phyloP scores from a whole-genome alignment of 2,329 filamentous ascomycete genomes.

The Diatrype stigma region DNA sequence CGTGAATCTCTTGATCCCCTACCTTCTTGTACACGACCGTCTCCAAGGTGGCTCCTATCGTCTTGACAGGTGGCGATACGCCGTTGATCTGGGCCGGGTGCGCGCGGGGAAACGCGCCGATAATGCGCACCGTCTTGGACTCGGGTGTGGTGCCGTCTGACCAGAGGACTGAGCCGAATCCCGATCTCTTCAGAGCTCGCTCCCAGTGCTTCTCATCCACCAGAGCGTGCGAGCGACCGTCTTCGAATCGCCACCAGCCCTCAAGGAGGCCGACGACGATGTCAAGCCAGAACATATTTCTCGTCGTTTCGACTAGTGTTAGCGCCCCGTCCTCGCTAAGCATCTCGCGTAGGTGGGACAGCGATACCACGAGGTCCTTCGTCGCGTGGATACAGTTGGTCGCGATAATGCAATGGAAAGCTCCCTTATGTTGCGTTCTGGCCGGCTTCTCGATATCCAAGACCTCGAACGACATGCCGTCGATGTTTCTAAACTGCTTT shows the following conservation, averaged over 20 bases:
- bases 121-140: conserved; percentile 20
- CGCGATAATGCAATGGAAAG: conserved; percentile 28
- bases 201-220: conserved; percentile 21
- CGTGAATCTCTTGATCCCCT: too few species aligned
- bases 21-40: too few species aligned
- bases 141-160: conserved; percentile 18
- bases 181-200: conserved; percentile 10
- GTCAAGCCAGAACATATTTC: conserved; percentile 26
- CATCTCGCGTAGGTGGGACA: conserved; percentile 21
- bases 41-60: too few species aligned
- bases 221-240: conserved; percentile 23
- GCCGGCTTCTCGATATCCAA: conserved; percentile 28
- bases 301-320: conserved; percentile 27
- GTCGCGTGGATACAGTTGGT: conserved; percentile 36
- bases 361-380: conserved; percentile 16
- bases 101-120: conserved; percentile 19
- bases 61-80: too few species aligned
- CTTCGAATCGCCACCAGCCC: conserved; percentile 32
- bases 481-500: conserved; percentile 22
- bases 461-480: conserved; percentile 20
- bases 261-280: conserved; percentile 29
- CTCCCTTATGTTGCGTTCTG: conserved; percentile 6
- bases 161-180: conserved; percentile 24
- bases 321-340: conserved; percentile 26
- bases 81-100: conserved; percentile 25